phyloP scores from a whole-genome alignment of 2,329 filamentous ascomycete genomes.

The Lojkania enalia region DNA sequence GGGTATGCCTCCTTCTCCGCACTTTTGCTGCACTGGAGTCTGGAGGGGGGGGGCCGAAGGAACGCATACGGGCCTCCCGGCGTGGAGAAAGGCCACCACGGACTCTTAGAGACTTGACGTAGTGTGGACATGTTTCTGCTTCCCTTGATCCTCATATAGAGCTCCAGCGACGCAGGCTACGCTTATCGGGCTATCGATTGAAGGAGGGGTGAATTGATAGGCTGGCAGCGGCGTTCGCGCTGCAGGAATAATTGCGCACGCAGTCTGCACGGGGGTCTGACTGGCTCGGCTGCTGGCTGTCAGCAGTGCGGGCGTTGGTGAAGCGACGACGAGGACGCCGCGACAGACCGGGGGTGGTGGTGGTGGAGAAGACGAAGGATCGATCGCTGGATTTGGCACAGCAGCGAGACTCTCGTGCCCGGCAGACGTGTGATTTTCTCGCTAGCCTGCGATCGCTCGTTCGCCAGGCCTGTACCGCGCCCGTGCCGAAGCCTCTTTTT shows the following conservation, averaged over 20 bases:
- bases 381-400: no score
- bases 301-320: conserved; percentile 10
- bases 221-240: conserved; percentile 15
- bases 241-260: conserved; percentile 24
- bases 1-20: conserved; percentile 11
- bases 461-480: no score
- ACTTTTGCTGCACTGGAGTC: conserved; percentile 2
- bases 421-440: no score
- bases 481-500: no score
- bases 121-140: not conserved
- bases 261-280: conserved; percentile 19
- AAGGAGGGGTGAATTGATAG: conserved; percentile 29
- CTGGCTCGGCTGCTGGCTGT: conserved; percentile 22
- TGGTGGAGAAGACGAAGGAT: no score
- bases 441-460: no score
- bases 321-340: conserved; percentile 3
- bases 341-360: conserved; percentile 6
- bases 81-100: not conserved
- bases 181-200: conserved; percentile 34
- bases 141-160: conserved; percentile 1
- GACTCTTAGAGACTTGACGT: conserved; percentile 9
- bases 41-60: conserved; percentile 1
- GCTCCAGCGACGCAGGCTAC: conserved; percentile 15
- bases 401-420: no score
- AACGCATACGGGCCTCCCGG: no score